phyloP scores from a whole-genome alignment of 495 filamentous ascomycete genomes.

The Penicillium odoratum region DNA sequence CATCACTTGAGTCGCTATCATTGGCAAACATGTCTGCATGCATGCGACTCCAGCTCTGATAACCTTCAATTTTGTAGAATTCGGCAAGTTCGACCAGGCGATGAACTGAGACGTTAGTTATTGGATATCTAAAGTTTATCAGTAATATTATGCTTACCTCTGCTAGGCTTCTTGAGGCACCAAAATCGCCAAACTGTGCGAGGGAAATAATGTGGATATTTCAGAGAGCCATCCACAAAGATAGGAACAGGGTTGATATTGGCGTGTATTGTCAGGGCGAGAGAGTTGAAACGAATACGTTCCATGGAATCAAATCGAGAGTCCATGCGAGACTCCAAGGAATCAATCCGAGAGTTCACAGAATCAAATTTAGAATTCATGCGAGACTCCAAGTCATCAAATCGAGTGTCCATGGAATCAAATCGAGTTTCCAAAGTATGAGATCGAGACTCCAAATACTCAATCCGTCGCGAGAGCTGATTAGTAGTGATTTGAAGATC shows the following conservation, averaged over 20 bases:
- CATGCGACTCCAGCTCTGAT: slow-evolving; percentile 41
- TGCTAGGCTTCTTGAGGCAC: slow-evolving; percentile 45
- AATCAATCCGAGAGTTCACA: slow-evolving; percentile 13
- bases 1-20: slow-evolving; percentile 42
- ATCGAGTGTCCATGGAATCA: background rate
- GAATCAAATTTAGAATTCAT: background rate
- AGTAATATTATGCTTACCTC: slow-evolving; percentile 32
- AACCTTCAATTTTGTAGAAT: slow-evolving; percentile 43
- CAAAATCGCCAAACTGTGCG: slow-evolving; percentile 46
- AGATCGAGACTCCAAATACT: no score
- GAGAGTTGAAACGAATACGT: slow-evolving; percentile 43
- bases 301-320: slow-evolving; percentile 22
- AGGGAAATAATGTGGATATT: slow-evolving; percentile 43
- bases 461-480: slow-evolving; percentile 25
- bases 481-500: slow-evolving; percentile 38
- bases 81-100: slow-evolving; percentile 44
- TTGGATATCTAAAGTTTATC: slow-evolving; percentile 17
- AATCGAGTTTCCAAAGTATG: no score
- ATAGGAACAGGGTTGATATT: slow-evolving; percentile 41
- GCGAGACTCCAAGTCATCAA: slow-evolving; percentile 29
- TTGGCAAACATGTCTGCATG: slow-evolving; percentile 32
- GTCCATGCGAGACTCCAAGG: slow-evolving; percentile 19
- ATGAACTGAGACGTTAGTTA: slow-evolving; percentile 27
- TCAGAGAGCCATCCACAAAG: slow-evolving; percentile 34
- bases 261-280: slow-evolving; percentile 39